Evolutionary conservation across 192 early-diverging fungal species (phyloP).

Genomic region (Coemansia sp.): DNA sequence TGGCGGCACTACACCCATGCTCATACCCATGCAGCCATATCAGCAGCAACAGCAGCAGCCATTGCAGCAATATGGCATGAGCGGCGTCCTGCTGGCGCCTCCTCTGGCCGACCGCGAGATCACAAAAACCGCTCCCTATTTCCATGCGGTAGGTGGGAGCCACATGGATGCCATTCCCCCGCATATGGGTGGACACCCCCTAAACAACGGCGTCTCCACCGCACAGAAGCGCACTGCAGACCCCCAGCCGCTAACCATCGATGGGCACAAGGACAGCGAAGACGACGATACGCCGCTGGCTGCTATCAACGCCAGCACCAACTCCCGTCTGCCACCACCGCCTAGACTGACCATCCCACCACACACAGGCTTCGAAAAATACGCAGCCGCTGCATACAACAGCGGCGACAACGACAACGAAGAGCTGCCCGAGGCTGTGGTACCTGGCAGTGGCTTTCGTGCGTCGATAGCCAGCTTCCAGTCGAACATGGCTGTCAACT

Average conservation of each 20-base stretch:
- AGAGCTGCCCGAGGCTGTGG: constrained; percentile 24
- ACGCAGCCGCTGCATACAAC: constrained; percentile 9
- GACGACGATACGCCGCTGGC: constrained; percentile 46
- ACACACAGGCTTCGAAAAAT: constrained; percentile 23
- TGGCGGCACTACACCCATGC: neutral
- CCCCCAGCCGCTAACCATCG: neutral
- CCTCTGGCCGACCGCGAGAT: constrained; percentile 5
- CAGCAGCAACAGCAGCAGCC: constrained; percentile 13
- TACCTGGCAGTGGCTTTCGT: constrained; percentile 24
- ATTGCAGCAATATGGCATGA: neutral
- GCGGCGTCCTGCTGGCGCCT: neutral
- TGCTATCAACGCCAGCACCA: constrained; percentile 27
- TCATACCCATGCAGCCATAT: neutral
- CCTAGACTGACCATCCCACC: constrained; percentile 4
- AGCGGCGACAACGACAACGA: constrained; percentile 1
- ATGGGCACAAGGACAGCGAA: constrained; percentile 11
- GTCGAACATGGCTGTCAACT: constrained; percentile 42
- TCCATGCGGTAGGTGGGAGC: neutral
- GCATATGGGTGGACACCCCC: neutral
- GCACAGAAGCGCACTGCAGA: neutral
- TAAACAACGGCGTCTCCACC: neutral
- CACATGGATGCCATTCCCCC: neutral
- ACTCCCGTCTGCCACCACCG: constrained; percentile 9
- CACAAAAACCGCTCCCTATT: neutral
- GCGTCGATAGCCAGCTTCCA: constrained; percentile 47